Evolutionary conservation across 2,329 filamentous ascomycete genomes (phyloP), one percentile per base, ranked within the genome.

Genomic region (Arthrobotrys sphaeroides): DNA sequence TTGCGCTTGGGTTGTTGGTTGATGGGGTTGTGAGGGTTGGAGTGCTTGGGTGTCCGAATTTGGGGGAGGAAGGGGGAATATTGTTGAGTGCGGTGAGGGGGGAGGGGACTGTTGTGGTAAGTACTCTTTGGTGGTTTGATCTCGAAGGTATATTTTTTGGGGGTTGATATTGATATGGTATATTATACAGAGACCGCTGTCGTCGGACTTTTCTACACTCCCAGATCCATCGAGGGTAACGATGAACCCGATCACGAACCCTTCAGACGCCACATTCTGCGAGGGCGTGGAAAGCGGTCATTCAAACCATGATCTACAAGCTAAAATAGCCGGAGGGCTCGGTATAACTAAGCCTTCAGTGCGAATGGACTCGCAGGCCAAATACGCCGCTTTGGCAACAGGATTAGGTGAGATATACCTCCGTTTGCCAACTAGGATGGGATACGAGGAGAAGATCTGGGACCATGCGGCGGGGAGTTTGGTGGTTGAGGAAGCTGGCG

Each of bases 361-460:
- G 74, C 89, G 94, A 78, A 95, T 99, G 91, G 95, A 99, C 84
- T 96, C 92, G 61, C 95, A 99, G 84, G 94, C 95, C 80, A 99
- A 99, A 84, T 99, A 99, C 84, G 94, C 90, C 77, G 95, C 92
- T 36, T 96, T 99, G 82, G 95, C 95, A 36, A 88, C 95, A 77
- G 95, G 95, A 49, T 93, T 94, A 3, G 95, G 94, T 57, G 95
- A 99, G 81, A 90, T 99, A 78, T 99, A 99, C 84, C 87, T 99
- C 70, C 88, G 96, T 64, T 85, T 99, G 72, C 95, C 95, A 2
- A 90, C 92, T 26, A 57, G 3, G 74, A 91, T 88, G 82, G 91
- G 90, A 79, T 99, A 99, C 84, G 89, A 96, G 82, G 95, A 99
- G 87, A 99, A 99, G 88, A 99, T 99, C 79, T 99, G 95, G 95